A percentile compares a stretch with the other conserved stretches of the same genome.
phyloP scores from a whole-genome alignment of 345 rosid species.

The Acer negundo region DNA sequence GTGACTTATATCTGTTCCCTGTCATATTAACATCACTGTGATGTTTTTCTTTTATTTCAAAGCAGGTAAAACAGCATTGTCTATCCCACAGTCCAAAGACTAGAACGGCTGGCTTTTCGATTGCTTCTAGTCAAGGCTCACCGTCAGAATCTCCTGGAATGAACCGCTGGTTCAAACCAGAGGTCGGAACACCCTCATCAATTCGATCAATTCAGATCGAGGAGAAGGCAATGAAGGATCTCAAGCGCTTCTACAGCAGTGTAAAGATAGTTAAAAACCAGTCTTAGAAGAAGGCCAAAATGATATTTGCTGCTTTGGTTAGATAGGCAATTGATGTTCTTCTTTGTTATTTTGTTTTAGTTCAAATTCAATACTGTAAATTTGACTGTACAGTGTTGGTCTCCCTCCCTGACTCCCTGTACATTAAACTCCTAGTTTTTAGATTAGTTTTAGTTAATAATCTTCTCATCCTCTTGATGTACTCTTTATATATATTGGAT shows the following conservation, averaged over 20 bases:
- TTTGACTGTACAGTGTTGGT: conserved; percentile 38
- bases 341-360: neutral
- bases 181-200: conserved; percentile 65
- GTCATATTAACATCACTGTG: neutral
- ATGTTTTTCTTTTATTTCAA: neutral
- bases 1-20: neutral
- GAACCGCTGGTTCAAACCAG: conserved; percentile 97
- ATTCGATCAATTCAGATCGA: conserved; percentile 90
- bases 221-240: conserved; percentile 94
- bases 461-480: neutral
- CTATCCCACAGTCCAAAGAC: conserved; percentile 74
- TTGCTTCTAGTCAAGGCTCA: conserved; percentile 65
- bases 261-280: conserved; percentile 81
- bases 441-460: conserved; percentile 8
- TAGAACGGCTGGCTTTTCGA: conserved; percentile 70
- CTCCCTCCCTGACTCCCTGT: conserved; percentile 17
- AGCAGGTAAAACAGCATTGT: conserved; percentile 65
- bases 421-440: conserved; percentile 21
- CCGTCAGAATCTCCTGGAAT: conserved; percentile 82
- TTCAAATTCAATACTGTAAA: conserved; percentile 27
- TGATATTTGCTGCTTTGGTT: neutral
- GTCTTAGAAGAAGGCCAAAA: conserved; percentile 24
- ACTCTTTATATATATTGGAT: no score
- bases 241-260: conserved; percentile 80
- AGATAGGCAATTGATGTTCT: conserved; percentile 16